A percentile compares a stretch with the other conserved stretches of the same genome.
phyloP scores from a whole-genome alignment of 306 rosid genomes.

The Leucaena leucocephala region DNA sequence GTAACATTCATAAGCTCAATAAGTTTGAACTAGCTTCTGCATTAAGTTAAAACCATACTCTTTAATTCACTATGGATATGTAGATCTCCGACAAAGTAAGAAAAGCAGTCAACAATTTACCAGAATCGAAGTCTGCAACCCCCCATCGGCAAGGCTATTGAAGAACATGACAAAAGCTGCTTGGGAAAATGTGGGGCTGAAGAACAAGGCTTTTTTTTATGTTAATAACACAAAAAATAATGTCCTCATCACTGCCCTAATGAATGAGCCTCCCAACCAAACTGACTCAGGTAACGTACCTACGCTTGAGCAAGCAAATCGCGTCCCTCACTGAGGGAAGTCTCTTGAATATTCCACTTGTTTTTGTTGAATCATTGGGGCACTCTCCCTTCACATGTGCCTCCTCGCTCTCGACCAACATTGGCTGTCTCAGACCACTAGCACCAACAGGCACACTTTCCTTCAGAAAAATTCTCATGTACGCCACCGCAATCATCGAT shows the following conservation, averaged over 20 bases:
- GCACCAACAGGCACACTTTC: constrained; percentile 53
- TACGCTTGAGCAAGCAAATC: constrained; percentile 53
- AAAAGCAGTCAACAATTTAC: constrained; percentile 42
- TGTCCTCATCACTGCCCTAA: neutral
- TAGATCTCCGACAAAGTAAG: neutral
- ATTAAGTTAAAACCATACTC: neutral
- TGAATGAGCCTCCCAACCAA: neutral
- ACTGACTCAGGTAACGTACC: constrained; percentile 44
- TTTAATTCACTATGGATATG: neutral
- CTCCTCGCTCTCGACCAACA: constrained; percentile 48
- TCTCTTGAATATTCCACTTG: constrained; percentile 23
- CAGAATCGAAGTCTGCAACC: constrained; percentile 61
- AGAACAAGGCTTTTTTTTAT: constrained; percentile 13
- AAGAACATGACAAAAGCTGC: constrained; percentile 73
- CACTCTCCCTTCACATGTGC: constrained; percentile 25
- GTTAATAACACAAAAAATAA: constrained; percentile 16
- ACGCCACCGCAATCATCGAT: constrained; percentile 62
- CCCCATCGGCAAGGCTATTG: constrained; percentile 79
- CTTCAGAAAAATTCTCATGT: constrained; percentile 86
- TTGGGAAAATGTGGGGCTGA: constrained; percentile 77
- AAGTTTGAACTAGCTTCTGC: neutral
- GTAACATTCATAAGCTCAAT: neutral
- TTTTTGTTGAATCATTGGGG: constrained; percentile 26
- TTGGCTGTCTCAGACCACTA: constrained; percentile 53
- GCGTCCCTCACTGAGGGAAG: constrained; percentile 55